Percentiles rank a stretch among this genome's conserved stretches.
phyloP scores from a whole-genome alignment of 495 filamentous ascomycete genomes.

The Podospora didyma region DNA sequence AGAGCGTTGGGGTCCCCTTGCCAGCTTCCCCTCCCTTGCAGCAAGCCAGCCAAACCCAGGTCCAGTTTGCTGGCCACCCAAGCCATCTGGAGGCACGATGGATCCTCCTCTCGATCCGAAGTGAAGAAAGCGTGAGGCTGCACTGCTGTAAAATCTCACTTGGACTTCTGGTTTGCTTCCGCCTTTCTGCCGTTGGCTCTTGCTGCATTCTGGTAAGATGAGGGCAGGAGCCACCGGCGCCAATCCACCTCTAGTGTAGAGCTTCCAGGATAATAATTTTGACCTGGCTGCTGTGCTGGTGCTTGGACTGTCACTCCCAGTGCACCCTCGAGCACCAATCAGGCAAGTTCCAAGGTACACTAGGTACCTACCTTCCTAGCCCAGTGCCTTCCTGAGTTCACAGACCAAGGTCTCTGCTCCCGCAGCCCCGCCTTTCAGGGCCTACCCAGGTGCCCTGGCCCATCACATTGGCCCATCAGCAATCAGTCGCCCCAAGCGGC shows the following conservation, averaged over 20 bases:
- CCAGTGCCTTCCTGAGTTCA: too few relatives aligned
- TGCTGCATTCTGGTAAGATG: neutral
- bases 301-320: too few relatives aligned
- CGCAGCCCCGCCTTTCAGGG: conserved; percentile 8
- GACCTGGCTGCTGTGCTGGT: too few relatives aligned
- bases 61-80: neutral
- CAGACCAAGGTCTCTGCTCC: neutral
- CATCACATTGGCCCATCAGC: conserved; percentile 9
- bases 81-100: neutral
- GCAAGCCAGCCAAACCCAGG: neutral
- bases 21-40: conserved; percentile 5
- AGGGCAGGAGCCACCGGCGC: too few relatives aligned
- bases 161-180: neutral
- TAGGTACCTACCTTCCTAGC: too few relatives aligned
- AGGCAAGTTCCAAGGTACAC: too few relatives aligned
- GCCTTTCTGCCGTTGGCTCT: neutral
- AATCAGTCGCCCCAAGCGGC: neutral
- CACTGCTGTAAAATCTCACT: too few relatives aligned
- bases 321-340: too few relatives aligned
- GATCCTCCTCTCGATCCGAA: too few relatives aligned
- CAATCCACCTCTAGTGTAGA: too few relatives aligned
- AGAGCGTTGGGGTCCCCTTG: conserved; percentile 2
- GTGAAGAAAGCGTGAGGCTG: too few relatives aligned
- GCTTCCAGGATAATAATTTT: too few relatives aligned
- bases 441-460: neutral